Evolutionary conservation across 2,329 filamentous ascomycete species (phyloP), one percentile per base, ranked within the genome.

Genomic region (Laburnicola sp.): DNA sequence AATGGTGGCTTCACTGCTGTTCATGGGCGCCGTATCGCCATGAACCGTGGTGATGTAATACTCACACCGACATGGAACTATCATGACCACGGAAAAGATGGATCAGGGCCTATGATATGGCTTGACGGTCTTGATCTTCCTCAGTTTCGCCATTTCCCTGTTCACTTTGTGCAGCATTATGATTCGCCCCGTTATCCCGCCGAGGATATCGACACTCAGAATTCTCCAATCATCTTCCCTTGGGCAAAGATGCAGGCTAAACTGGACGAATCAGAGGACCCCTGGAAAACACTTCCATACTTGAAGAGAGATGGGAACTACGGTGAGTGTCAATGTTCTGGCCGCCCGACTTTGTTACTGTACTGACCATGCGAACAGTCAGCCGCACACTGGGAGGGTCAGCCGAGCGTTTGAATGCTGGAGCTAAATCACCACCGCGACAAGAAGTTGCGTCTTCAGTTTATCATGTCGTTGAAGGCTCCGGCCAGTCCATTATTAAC

Each of bases 11-110:
- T 83, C 59, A 84, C 82, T 0, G 80, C 82, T 0, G 79, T 84
- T 0, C 79, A 82, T 43, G 81, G 82, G 4, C 68, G 74, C 36
- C 76, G 80, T 47, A 79, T 85, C 56, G 66, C 71, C 2, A 79
- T 85, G 63, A 60, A 73, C 21, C 72, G 76, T 2, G 81, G 81
- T 6, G 82, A 84, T 54, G 78, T 84, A 1, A 80, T 84, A 10
- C 65, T 84, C 0, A 85, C 82, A 0, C 82, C 81, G 0, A 78
- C 75, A 0, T 84, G 82, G 82, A 78, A 82, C 59, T 84, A 79
- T 75, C 59, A 62, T 30, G 82, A 84, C 52, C 82, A 85, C 50
- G 82, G 82, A 2, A 84, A 84, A 41, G 80, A 84, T 50, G 78
- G 80, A 6, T 70, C 73, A 1, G 73, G 73, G 1, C 80, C 80